phyloP scores from a whole-genome alignment of 1,284 basidiomycete genomes.

The Tilletia horrida region DNA sequence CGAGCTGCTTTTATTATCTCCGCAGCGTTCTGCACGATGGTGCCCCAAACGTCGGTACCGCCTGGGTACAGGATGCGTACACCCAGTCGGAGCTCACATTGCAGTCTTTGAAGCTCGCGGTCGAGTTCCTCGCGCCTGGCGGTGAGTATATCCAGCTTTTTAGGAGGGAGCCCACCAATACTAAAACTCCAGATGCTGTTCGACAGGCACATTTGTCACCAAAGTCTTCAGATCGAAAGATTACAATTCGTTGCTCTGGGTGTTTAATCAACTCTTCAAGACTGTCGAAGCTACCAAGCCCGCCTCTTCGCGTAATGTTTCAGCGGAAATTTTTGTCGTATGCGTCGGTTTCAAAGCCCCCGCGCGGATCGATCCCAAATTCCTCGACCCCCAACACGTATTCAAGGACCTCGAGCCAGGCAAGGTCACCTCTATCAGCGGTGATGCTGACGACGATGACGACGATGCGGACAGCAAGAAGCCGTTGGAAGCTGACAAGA shows the following conservation, averaged over 20 bases:
- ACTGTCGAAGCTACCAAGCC: slow-evolving; percentile 99
- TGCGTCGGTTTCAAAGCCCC: slow-evolving; percentile 94
- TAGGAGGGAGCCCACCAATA: too few species aligned
- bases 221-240: slow-evolving; percentile 99
- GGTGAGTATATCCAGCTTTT: slow-evolving; percentile 22
- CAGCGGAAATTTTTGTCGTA: slow-evolving; percentile 98
- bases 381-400: slow-evolving; percentile 94
- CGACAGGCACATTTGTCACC: slow-evolving; percentile 83
- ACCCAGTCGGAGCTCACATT: slow-evolving; percentile 94
- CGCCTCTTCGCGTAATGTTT: slow-evolving; percentile 96
- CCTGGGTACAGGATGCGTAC: slow-evolving; percentile 99
- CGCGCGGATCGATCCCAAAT: slow-evolving; percentile 93
- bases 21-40: slow-evolving; percentile 88
- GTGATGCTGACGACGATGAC: background rate
- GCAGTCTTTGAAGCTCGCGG: slow-evolving; percentile 91
- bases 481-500: slow-evolving; percentile 3
- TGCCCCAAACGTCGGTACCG: slow-evolving; percentile 98
- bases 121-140: slow-evolving; percentile 89
- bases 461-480: background rate
- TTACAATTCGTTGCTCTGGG: slow-evolving; percentile 98
- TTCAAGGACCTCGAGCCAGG: slow-evolving; percentile 76
- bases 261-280: slow-evolving; percentile 92
- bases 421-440: slow-evolving; percentile 13
- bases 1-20: too few species aligned
- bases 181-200: background rate